Evolutionary conservation across 371 early-diverging fungal species (phyloP).

Genomic region (Mucor indicus): DNA sequence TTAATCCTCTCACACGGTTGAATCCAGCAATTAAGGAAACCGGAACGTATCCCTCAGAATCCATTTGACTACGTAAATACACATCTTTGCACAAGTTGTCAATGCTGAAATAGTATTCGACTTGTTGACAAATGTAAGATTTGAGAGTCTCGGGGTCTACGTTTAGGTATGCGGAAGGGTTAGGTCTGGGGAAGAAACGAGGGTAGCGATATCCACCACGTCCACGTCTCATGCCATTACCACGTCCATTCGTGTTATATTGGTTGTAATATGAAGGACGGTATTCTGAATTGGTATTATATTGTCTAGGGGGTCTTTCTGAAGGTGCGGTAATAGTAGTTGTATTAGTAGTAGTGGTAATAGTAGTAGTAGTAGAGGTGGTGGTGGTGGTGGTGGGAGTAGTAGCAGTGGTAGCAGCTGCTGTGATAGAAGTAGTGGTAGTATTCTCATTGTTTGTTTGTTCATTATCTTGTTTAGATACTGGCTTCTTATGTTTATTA

Average conservation of each 20-base stretch:
- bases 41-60: conserved; percentile 69
- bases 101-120: conserved; percentile 88
- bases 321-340: neutral
- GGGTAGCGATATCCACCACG: conserved; percentile 11
- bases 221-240: conserved; percentile 20
- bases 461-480: neutral
- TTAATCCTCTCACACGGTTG: conserved; percentile 74
- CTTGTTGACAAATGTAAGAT: conserved; percentile 48
- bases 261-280: neutral
- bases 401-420: neutral
- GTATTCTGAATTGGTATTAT: neutral
- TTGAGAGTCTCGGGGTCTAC: conserved; percentile 43
- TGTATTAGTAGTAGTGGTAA: conserved; percentile 1
- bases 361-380: neutral
- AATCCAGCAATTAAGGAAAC: conserved; percentile 71
- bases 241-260: conserved; percentile 18
- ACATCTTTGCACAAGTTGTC: conserved; percentile 91
- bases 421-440: neutral
- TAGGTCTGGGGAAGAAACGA: conserved; percentile 15
- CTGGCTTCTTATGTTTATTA: neutral
- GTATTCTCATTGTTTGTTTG: neutral
- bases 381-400: neutral
- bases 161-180: conserved; percentile 23
- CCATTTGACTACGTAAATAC: conserved; percentile 86
- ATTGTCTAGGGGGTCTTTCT: neutral